A percentile compares a stretch with the other conserved stretches of the same genome.
These are phyloP conservation scores for Chromosphaera perkinsii DNA, from an alignment of 208 protist species.

Conservation along the genomic window DNA sequence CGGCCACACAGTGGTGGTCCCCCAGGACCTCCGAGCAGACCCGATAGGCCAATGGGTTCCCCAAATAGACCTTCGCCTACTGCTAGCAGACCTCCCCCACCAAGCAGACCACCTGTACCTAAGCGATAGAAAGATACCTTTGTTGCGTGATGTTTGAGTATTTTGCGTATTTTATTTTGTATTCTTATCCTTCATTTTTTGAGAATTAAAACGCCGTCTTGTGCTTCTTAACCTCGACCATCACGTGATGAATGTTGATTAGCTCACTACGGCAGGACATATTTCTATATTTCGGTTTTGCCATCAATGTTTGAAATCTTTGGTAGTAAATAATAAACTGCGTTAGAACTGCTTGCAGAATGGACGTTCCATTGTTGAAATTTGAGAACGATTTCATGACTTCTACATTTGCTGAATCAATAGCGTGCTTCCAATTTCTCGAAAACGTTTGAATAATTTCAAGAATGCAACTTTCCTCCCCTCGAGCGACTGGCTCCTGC, in stretches of 20 bases:
- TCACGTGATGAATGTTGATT: conserved; percentile 34
- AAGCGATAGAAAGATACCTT: too few relatives aligned
- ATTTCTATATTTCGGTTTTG: not conserved
- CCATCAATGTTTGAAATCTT: conserved; percentile 1
- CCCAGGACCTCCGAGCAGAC: too few relatives aligned
- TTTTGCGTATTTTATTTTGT: too few relatives aligned
- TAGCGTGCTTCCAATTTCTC: conserved; percentile 22
- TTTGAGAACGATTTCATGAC: conserved; percentile 36
- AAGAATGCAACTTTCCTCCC: conserved; percentile 13
- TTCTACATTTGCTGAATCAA: conserved; percentile 27
- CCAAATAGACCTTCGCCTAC: too few relatives aligned
- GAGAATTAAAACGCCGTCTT: conserved; percentile 24
- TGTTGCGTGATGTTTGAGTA: too few relatives aligned
- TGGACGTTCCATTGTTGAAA: conserved; percentile 33
- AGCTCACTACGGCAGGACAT: conserved; percentile 21
- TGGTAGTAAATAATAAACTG: conserved; percentile 42
- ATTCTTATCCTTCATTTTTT: too few relatives aligned
- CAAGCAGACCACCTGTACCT: too few relatives aligned
- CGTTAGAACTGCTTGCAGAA: conserved; percentile 38
- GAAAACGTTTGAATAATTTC: conserved; percentile 26
- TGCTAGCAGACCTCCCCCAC: too few relatives aligned
- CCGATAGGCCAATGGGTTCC: too few relatives aligned
- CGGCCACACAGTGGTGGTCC: too few relatives aligned
- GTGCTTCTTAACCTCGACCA: conserved; percentile 39
- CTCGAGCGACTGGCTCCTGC: not conserved